Evolutionary conservation across 1,284 basidiomycete species (phyloP).

Genomic region (Ceratobasidium sp.): DNA sequence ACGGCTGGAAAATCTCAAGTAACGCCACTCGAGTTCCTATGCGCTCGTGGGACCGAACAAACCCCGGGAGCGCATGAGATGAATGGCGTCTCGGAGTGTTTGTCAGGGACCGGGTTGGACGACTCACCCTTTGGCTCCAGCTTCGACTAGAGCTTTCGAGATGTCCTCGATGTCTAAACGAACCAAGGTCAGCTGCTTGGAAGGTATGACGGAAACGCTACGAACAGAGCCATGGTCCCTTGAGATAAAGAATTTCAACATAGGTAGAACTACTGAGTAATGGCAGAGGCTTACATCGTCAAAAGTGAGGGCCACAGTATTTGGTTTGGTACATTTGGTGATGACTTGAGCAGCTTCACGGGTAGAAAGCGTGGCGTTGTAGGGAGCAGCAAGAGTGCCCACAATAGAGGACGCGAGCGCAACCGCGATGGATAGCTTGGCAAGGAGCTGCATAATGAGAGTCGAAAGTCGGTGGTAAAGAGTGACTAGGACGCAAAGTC

Average conservation of each 20-base stretch:
- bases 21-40: too few relatives aligned
- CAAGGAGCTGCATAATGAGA: constrained; percentile 32
- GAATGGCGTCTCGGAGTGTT: too few relatives aligned
- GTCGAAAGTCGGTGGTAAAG: constrained; percentile 3
- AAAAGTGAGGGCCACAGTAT: constrained; percentile 42
- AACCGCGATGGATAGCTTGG: constrained; percentile 28
- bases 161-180: constrained; percentile 42
- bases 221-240: too few relatives aligned
- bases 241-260: constrained; percentile 6
- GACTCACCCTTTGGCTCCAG: constrained; percentile 42
- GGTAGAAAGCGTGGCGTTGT: neutral
- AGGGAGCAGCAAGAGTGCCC: constrained; percentile 12
- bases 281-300: neutral
- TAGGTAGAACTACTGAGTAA: neutral
- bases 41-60: too few relatives aligned
- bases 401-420: neutral
- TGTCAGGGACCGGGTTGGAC: neutral
- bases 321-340: constrained; percentile 41
- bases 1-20: too few relatives aligned
- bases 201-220: too few relatives aligned
- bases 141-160: constrained; percentile 40
- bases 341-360: constrained; percentile 36
- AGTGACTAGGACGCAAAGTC: constrained; percentile 32
- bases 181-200: constrained; percentile 38
- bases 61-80: too few relatives aligned